Evolutionary conservation across 2,329 filamentous ascomycete genomes (phyloP), one percentile per base, ranked within the genome.

Genomic region (Epichloe amarillans): DNA sequence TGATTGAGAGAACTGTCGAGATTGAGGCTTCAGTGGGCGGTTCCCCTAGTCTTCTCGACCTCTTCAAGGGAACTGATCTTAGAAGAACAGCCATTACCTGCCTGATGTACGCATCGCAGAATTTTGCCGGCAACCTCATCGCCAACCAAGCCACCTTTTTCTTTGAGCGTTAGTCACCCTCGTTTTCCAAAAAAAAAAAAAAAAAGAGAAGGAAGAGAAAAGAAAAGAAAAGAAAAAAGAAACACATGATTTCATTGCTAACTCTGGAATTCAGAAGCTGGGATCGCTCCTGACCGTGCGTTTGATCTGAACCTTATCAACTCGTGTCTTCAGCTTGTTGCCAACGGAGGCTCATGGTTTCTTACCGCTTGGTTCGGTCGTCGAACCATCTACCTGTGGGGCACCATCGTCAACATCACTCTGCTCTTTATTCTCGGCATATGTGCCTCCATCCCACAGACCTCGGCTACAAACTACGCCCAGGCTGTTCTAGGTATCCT

Each of bases 71-170:
- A 43, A 73, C 71, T 30, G 76, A 80, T 55, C 65, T 64, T 47
- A 70, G 73, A 61, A 74, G 77, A 52, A 80, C 77, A 3, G 61
- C 71, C 48, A 80, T 80, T 53, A 73, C 75, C 4, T 79, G 74
- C 58, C 65, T 71, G 69, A 72, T 80, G 7, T 80, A 80, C 62
- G 74, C 74, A 1, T 71, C 77, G 19, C 77, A 80, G 63, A 80
- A 80, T 58, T 66, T 81, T 46, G 75, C 77, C 1, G 77, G 78
- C 60, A 81, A 80, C 59, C 59, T 80, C 41, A 80, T 81, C 55
- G 77, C 77, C 58, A 80, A 81, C 61, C 77, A 81, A 60, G 76
- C 77, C 4, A 75, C 76, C 46, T 81, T 75, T 62, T 81, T 81
- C 64, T 81, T 81, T 47, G 60, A 71, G 53, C 63, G 62, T 63